phyloP scores from a whole-genome alignment of 441 rosid species.

The Theobroma grandiflorum region DNA sequence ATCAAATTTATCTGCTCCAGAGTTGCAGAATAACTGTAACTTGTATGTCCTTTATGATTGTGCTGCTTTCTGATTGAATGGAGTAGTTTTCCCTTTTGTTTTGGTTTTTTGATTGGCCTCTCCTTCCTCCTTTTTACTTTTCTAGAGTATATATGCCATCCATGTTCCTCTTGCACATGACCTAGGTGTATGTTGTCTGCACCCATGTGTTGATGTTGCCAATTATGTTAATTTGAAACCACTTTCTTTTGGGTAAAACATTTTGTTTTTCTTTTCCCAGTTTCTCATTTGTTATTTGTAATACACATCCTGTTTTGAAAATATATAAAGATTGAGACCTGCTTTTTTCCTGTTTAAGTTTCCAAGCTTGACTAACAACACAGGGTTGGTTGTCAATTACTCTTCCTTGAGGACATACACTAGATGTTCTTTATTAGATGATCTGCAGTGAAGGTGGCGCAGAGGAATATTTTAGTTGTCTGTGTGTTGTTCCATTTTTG shows the following conservation, averaged over 20 bases:
- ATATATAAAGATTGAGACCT: constrained; percentile 1
- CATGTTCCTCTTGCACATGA: background rate
- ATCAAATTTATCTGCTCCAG: constrained; percentile 76
- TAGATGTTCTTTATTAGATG: constrained; percentile 9
- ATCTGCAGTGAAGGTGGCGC: background rate
- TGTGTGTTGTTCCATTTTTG: background rate
- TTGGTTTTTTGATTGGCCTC: background rate
- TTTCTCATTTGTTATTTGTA: background rate
- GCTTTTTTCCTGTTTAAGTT: background rate
- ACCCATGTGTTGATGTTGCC: background rate
- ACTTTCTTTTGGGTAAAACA: background rate
- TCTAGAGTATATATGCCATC: constrained; percentile 1
- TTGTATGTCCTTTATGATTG: constrained; percentile 56
- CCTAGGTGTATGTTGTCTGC: background rate
- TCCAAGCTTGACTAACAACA: background rate
- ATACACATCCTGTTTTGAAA: background rate
- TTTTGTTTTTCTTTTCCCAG: background rate
- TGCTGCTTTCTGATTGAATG: constrained; percentile 11
- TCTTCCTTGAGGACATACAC: background rate
- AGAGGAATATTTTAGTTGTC: background rate
- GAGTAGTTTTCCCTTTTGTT: background rate
- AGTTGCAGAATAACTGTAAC: constrained; percentile 90
- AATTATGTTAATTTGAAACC: background rate
- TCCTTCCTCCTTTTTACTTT: background rate
- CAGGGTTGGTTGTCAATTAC: background rate